Conservation (phyloP, 1,284 basidiomycete species). For the Irpex sp. region DNA sequence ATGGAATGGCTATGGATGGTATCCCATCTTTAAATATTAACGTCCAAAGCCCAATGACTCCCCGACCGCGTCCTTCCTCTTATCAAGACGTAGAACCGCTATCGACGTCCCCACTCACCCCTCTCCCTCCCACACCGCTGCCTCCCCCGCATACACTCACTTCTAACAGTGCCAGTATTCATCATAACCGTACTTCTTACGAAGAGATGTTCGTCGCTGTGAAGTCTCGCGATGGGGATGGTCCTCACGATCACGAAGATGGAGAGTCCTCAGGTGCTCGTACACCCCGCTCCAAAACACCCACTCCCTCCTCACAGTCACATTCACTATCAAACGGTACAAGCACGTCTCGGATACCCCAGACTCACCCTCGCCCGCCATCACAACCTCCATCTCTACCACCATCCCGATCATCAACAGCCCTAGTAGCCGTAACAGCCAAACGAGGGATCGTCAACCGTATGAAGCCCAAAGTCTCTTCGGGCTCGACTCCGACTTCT, state of each 20-base stretch:
- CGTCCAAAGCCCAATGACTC: not conserved
- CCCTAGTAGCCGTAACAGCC: not conserved
- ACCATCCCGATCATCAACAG: not conserved
- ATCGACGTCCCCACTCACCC: not conserved
- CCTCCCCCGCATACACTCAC: not conserved
- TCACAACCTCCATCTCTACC: not conserved
- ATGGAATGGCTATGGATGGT: too few relatives aligned
- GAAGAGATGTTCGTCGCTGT: not conserved
- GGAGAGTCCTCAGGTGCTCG: not conserved
- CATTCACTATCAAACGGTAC: too few relatives aligned
- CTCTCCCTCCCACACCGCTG: not conserved
- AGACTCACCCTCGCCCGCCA: too few relatives aligned
- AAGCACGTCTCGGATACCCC: too few relatives aligned
- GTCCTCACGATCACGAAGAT: not conserved
- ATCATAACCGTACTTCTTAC: not conserved
- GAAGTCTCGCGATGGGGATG: not conserved
- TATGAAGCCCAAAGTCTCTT: slow-evolving; percentile 5
- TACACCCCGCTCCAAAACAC: not conserved
- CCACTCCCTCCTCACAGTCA: not conserved
- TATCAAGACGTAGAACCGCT: not conserved
- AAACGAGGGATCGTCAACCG: not conserved
- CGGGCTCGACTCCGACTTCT: not conserved
- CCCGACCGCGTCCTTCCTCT: not conserved
- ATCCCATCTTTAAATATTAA: too few relatives aligned
- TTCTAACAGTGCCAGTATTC: not conserved